Conservation (phyloP, 106 monocot species). For the Vanilla planifolia region DNA sequence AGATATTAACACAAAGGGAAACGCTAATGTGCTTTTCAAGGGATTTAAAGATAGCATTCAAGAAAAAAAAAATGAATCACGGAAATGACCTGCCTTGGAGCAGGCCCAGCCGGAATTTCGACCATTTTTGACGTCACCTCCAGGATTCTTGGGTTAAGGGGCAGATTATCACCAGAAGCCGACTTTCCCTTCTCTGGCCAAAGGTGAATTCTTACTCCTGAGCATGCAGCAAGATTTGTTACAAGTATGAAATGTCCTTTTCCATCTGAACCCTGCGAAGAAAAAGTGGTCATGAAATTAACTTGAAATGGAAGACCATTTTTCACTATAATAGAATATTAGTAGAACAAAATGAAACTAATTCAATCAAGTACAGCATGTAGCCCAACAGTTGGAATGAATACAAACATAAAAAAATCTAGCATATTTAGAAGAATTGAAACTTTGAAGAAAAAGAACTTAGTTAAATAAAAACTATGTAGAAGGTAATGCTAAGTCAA, state of each 20-base stretch:
- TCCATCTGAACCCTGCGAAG: slow-evolving; percentile 64
- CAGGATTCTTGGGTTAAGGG: slow-evolving; percentile 37
- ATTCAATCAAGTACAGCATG: no score
- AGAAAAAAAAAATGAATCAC: background rate
- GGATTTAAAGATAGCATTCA: background rate
- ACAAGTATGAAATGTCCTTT: slow-evolving; percentile 80
- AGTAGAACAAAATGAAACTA: no score
- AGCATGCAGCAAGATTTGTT: slow-evolving; percentile 93
- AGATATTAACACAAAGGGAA: no score
- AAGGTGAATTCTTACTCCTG: slow-evolving; percentile 91
- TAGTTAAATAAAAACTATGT: no score
- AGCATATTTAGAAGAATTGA: no score
- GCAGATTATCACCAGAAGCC: slow-evolving; percentile 16
- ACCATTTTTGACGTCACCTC: slow-evolving; percentile 95
- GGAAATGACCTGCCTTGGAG: slow-evolving; percentile 77
- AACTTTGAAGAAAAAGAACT: no score
- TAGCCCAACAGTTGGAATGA: no score
- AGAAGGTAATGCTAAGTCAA: background rate
- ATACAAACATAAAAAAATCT: no score
- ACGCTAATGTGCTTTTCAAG: no score
- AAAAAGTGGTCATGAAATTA: slow-evolving; percentile 13
- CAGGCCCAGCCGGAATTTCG: slow-evolving; percentile 83
- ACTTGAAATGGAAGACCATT: no score
- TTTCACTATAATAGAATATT: no score
- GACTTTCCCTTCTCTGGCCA: slow-evolving; percentile 66